Conservation (phyloP, 2,329 filamentous ascomycete species). For the Grosmannia serpens region DNA sequence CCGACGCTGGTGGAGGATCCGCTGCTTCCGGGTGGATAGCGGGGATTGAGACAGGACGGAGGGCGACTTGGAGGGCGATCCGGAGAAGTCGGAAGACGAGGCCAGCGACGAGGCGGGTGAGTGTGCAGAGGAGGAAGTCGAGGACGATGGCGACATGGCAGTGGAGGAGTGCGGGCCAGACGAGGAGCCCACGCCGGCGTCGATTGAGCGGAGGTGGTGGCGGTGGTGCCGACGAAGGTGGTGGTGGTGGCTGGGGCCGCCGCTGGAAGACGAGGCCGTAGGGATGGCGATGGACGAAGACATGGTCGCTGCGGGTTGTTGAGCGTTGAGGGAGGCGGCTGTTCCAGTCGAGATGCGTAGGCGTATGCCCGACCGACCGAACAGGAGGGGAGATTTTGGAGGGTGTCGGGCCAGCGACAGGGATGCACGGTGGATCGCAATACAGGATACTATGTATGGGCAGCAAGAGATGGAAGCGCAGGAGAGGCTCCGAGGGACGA, state of each 20-base stretch:
- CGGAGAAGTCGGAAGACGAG: conserved; percentile 37
- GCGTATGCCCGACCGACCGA: no score
- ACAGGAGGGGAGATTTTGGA: no score
- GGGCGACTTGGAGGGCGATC: conserved; percentile 46
- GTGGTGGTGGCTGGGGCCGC: background rate
- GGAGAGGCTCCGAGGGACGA: background rate
- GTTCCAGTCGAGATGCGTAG: no score
- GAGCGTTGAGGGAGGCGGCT: no score
- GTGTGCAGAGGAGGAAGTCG: conserved; percentile 4
- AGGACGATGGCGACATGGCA: conserved; percentile 6
- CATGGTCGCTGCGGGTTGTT: conserved; percentile 31
- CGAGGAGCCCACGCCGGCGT: background rate
- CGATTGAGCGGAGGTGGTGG: background rate
- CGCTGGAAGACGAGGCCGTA: conserved; percentile 17
- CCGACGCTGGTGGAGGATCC: conserved; percentile 40
- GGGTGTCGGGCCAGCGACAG: no score
- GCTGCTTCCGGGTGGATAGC: conserved; percentile 26
- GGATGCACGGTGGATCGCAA: no score
- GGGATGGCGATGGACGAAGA: conserved; percentile 63
- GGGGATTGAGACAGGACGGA: conserved; percentile 31
- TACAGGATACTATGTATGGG: no score
- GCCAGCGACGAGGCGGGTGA: conserved; percentile 18
- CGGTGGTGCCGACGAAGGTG: conserved; percentile 2
- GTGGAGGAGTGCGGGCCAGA: conserved; percentile 3
- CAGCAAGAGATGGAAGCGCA: background rate